A percentile compares a stretch with the other conserved stretches of the same genome.
These are phyloP conservation scores for Euphorbia peplus DNA, from an alignment of 345 rosid species.

Conservation along the genomic window DNA sequence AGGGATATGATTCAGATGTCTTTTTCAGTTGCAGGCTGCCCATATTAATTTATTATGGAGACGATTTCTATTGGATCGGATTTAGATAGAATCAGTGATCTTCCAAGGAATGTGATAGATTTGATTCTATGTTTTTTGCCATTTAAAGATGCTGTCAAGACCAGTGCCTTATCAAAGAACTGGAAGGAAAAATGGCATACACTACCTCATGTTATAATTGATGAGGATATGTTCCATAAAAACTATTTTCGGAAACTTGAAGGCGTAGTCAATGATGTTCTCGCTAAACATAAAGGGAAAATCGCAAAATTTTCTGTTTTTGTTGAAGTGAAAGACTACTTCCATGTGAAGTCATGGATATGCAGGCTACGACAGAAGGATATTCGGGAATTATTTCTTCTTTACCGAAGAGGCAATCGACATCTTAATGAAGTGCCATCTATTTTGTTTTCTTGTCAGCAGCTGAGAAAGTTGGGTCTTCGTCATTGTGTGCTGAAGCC, in stretches of 20 bases:
- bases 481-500: background rate
- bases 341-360: slow-evolving; percentile 5
- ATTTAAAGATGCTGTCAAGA: slow-evolving; percentile 11
- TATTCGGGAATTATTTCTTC: background rate
- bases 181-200: slow-evolving; percentile 14
- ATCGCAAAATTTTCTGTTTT: slow-evolving; percentile 2
- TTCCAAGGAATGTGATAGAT: slow-evolving; percentile 11
- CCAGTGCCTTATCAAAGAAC: slow-evolving; percentile 7
- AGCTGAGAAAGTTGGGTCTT: slow-evolving; percentile 11
- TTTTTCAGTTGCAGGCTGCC: background rate
- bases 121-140: slow-evolving; percentile 5
- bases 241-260: background rate
- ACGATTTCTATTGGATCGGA: background rate
- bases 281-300: slow-evolving; percentile 10
- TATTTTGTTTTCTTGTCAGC: slow-evolving; percentile 7
- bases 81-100: slow-evolving; percentile 12
- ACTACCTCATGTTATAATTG: slow-evolving; percentile 7
- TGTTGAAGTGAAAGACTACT: slow-evolving; percentile 5
- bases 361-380: background rate
- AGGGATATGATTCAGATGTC: too few relatives aligned
- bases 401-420: background rate
- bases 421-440: background rate
- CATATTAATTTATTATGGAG: background rate
- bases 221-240: background rate
- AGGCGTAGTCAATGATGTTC: slow-evolving; percentile 9